Percentiles rank a stretch among this genome's conserved stretches.
phyloP scores from a whole-genome alignment of 1,139 yeast genomes.

The Wickerhamomyces sp. region DNA sequence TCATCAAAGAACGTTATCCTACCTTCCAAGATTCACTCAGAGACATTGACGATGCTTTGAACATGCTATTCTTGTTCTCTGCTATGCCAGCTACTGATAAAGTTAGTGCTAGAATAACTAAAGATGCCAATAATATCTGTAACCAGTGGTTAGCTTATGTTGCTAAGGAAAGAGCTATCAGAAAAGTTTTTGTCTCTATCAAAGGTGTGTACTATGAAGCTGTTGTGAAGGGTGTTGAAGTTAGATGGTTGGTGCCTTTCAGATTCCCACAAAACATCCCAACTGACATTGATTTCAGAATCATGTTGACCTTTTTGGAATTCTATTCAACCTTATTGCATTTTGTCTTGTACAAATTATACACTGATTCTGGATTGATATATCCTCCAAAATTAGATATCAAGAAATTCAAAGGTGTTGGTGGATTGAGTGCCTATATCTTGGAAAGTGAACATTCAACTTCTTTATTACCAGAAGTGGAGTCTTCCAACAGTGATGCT shows the following conservation, averaged over 20 bases:
- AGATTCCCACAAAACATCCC: constrained; percentile 96
- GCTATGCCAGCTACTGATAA: constrained; percentile 92
- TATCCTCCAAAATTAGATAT: constrained; percentile 90
- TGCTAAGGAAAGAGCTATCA: constrained; percentile 75
- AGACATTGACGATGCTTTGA: constrained; percentile 92
- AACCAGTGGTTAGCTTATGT: constrained; percentile 96
- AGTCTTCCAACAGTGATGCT: constrained; percentile 36
- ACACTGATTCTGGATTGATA: constrained; percentile 77
- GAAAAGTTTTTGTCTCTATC: constrained; percentile 91
- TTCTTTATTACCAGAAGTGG: constrained; percentile 46
- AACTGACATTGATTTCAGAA: constrained; percentile 88
- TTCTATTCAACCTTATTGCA: constrained; percentile 90
- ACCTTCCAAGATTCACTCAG: constrained; percentile 88
- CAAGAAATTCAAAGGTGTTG: constrained; percentile 59
- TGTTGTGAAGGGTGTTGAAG: constrained; percentile 81
- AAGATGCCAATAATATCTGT: constrained; percentile 81
- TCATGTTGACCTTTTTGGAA: constrained; percentile 95
- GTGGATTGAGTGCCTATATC: constrained; percentile 84
- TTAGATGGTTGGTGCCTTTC: constrained; percentile 95
- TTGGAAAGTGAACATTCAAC: constrained; percentile 49
- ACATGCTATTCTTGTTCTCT: constrained; percentile 90
- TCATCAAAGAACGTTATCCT: constrained; percentile 94
- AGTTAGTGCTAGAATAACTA: constrained; percentile 73
- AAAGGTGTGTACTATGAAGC: constrained; percentile 98
- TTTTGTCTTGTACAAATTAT: constrained; percentile 79